Percentiles rank a stretch among this genome's conserved stretches.
phyloP scores from a whole-genome alignment of 768 basidiomycete genomes.

The Dioszegia crocea region DNA sequence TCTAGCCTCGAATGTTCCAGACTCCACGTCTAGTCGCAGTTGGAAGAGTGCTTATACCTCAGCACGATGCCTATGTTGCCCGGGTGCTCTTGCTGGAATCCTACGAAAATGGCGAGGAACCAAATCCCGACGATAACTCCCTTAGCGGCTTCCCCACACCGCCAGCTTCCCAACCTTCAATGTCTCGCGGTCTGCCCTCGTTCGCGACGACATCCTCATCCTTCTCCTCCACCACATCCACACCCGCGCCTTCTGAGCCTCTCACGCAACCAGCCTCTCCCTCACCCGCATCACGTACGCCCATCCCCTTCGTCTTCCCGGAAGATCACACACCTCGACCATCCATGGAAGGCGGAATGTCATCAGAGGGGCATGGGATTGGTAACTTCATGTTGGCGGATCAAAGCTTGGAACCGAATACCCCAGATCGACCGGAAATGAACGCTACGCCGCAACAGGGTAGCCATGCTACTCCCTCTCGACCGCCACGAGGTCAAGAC shows the following conservation, averaged over 20 bases:
- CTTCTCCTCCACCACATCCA: conserved; percentile 2
- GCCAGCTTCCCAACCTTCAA: conserved; percentile 1
- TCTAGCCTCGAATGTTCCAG: no score
- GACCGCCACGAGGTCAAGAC: neutral
- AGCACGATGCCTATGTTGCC: conserved; percentile 50
- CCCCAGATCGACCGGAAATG: neutral
- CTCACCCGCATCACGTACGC: neutral
- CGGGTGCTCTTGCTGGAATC: conserved; percentile 40
- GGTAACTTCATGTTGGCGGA: conserved; percentile 28
- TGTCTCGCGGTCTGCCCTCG: neutral
- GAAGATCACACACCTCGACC: conserved; percentile 28
- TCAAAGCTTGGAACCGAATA: neutral
- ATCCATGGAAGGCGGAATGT: conserved; percentile 24
- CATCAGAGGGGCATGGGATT: conserved; percentile 19
- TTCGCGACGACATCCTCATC: conserved; percentile 1
- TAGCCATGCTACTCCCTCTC: neutral
- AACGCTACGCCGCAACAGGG: neutral
- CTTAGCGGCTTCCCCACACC: neutral
- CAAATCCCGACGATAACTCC: neutral
- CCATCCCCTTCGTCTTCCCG: conserved; percentile 3
- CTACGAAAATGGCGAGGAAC: conserved; percentile 16
- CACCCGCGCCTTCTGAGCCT: conserved; percentile 13
- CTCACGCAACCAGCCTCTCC: neutral
- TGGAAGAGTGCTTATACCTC: neutral
- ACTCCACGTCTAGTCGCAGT: no score